phyloP scores from a whole-genome alignment of 495 filamentous ascomycete genomes.

The Platismatia glauca region DNA sequence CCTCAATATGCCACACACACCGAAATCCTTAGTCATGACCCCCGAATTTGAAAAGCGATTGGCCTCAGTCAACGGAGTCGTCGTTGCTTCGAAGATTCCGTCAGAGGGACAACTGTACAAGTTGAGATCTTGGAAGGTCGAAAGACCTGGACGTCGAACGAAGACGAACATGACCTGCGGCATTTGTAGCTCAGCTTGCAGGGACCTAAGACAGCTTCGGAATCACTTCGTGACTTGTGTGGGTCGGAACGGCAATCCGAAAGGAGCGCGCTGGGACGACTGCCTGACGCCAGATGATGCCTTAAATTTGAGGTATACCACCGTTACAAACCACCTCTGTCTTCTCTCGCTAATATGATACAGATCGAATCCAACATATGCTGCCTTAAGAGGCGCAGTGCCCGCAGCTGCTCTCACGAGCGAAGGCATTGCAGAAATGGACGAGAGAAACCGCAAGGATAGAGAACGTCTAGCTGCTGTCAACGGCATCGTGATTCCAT shows the following conservation, averaged over 20 bases:
- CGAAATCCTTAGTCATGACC: neutral
- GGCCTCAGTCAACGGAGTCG: neutral
- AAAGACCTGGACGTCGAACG: neutral
- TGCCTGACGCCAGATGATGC: neutral
- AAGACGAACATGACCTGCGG: neutral
- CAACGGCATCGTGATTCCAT: no score
- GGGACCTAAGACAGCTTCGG: neutral
- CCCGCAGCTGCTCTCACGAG: neutral
- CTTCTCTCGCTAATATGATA: neutral
- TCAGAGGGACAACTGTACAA: neutral
- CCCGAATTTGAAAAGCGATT: neutral
- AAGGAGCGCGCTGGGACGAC: neutral
- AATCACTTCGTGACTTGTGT: neutral
- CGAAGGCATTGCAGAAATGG: neutral
- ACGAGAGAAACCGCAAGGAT: no score
- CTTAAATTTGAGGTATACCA: neutral
- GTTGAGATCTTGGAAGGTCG: neutral
- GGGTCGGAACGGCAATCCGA: neutral
- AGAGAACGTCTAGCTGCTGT: no score
- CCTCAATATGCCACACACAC: neutral
- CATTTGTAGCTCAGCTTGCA: neutral
- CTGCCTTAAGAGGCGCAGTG: neutral
- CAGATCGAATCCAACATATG: neutral
- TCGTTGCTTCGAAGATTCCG: neutral
- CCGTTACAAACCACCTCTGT: neutral